These are phyloP conservation scores for Hypoxylon fragiforme DNA, from an alignment of 495 filamentous ascomycete genomes.

Conservation along the genomic window DNA sequence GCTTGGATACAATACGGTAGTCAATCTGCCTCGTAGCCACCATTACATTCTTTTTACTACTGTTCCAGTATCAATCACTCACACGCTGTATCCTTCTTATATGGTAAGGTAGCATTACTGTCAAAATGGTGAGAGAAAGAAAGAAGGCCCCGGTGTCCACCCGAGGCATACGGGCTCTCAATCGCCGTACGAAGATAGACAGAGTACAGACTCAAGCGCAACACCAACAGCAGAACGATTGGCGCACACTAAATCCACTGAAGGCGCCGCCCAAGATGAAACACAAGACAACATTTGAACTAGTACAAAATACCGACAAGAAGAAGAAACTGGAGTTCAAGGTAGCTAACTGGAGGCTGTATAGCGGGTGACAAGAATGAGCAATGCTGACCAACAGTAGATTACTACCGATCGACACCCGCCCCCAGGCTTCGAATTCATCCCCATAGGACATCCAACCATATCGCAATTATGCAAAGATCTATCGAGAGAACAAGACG, in stretches of 20 bases:
- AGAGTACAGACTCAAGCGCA: constrained; percentile 8
- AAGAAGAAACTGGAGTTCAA: constrained; percentile 58
- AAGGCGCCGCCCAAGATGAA: constrained; percentile 46
- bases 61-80: constrained; percentile 30
- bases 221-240: constrained; percentile 22
- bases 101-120: constrained; percentile 40
- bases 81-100: constrained; percentile 14
- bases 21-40: constrained; percentile 23
- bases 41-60: constrained; percentile 19
- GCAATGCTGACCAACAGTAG: constrained; percentile 42
- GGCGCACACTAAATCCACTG: constrained; percentile 34
- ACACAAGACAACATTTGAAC: constrained; percentile 58
- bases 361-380: constrained; percentile 5
- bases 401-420: constrained; percentile 51
- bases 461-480: constrained; percentile 81
- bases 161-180: constrained; percentile 24
- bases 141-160: constrained; percentile 35
- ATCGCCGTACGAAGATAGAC: constrained; percentile 33
- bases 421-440: constrained; percentile 80
- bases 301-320: constrained; percentile 58
- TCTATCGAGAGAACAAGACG: constrained; percentile 65
- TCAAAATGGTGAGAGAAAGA: constrained; percentile 36
- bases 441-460: constrained; percentile 77
- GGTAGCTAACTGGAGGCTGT: constrained; percentile 44
- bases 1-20: constrained; percentile 31